Conservation (phyloP, 2,329 filamentous ascomycete genomes). For the Aspergillus tamarii region DNA sequence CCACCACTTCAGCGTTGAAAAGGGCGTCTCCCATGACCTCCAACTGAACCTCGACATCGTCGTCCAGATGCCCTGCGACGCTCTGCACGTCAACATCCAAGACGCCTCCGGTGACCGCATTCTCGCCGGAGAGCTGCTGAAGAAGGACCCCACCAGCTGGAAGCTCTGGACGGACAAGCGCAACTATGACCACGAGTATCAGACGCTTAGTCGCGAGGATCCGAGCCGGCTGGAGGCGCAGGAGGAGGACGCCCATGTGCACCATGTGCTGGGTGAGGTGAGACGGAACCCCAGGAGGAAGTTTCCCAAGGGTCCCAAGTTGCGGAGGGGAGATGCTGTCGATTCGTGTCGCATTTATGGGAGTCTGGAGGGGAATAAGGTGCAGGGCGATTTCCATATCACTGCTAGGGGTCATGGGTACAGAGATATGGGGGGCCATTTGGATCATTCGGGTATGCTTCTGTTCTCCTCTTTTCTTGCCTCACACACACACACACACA, state of each 20-base stretch:
- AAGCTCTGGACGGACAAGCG: conserved; percentile 74
- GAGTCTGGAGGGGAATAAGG: conserved; percentile 89
- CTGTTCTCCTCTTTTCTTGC: neutral
- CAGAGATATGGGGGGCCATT: conserved; percentile 73
- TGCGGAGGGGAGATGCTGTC: conserved; percentile 57
- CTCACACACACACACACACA: neutral
- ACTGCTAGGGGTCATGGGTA: conserved; percentile 97
- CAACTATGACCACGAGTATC: conserved; percentile 60
- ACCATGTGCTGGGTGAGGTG: conserved; percentile 81
- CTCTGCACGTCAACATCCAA: conserved; percentile 96
- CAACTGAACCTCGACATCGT: conserved; percentile 97
- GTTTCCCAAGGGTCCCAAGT: conserved; percentile 72
- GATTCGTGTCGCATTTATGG: conserved; percentile 91
- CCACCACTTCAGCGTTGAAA: conserved; percentile 92
- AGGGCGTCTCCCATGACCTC: conserved; percentile 81
- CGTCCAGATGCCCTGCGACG: conserved; percentile 80
- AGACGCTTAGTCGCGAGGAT: conserved; percentile 66
- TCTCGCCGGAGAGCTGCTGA: conserved; percentile 73
- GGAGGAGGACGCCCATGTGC: conserved; percentile 79
- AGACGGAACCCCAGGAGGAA: conserved; percentile 67
- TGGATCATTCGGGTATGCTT: conserved; percentile 76
- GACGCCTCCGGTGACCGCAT: conserved; percentile 93
- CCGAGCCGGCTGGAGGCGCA: conserved; percentile 49
- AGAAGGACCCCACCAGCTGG: conserved; percentile 80
- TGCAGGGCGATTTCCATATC: conserved; percentile 97